phyloP scores from a whole-genome alignment of 768 basidiomycete genomes.

The Kwoniella dendrophila region DNA sequence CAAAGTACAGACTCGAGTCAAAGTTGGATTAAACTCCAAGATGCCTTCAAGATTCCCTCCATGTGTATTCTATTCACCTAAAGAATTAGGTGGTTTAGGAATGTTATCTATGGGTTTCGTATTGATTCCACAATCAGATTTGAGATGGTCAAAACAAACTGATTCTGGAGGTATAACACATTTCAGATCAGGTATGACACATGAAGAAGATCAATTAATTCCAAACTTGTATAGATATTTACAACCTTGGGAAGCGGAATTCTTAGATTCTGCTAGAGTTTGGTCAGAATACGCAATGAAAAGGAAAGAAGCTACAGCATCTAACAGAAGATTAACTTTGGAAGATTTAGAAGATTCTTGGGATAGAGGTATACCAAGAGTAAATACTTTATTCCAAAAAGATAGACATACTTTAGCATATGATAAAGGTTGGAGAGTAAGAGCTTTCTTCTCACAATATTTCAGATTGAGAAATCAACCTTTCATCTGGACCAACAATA shows the following conservation, averaged over 20 bases:
- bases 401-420: constrained; percentile 96
- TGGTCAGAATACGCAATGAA: constrained; percentile 99
- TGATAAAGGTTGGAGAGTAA: constrained; percentile 97
- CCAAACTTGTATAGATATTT: constrained; percentile 96
- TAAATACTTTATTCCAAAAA: constrained; percentile 98
- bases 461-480: constrained; percentile 75
- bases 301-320: constrained; percentile 98
- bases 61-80: constrained; percentile 84
- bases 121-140: constrained; percentile 94
- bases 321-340: constrained; percentile 91
- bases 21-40: constrained; percentile 98
- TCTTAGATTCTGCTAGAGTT: constrained; percentile 95
- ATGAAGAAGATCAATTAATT: constrained; percentile 66
- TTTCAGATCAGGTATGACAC: constrained; percentile 98
- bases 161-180: constrained; percentile 96
- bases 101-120: constrained; percentile 99
- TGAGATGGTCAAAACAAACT: constrained; percentile 97
- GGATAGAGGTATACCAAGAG: constrained; percentile 90
- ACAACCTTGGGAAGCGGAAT: constrained; percentile 97
- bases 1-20: constrained; percentile 99
- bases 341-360: constrained; percentile 98
- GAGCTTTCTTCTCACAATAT: constrained; percentile 98
- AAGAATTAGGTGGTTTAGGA: constrained; percentile 96
- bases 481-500: constrained; percentile 99
- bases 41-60: constrained; percentile 99